Evolutionary conservation across 208 protist genomes (phyloP), one percentile per base, ranked within the genome.

Genomic region (Sergeia podlipaevii): DNA sequence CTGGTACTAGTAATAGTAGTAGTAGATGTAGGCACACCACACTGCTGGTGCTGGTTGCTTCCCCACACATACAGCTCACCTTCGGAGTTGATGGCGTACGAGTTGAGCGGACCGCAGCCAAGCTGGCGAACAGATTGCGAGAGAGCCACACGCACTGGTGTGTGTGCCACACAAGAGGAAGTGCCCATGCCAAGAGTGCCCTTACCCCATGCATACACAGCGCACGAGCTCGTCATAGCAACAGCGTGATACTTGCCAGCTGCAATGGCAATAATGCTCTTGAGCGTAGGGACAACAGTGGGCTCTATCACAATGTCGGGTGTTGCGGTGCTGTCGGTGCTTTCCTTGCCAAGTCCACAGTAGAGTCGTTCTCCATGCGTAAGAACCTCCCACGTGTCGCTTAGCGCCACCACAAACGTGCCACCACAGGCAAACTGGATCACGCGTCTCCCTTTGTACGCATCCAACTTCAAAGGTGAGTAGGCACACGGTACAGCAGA

Each of bases 41-140:
- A 90, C 46, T 91, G 74, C 17, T 69, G 43, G 26, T 76, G 56
- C 24, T 53, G 33, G 53, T 87, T 91, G 27, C 54, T 37, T 20
- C 82, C 86, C 83, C 86, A 93, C 48, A 89, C 82, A 60, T 65
- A 91, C 10, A 93, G 65, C 39, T 75, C 71, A 8, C 75, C 77
- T 37, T 74, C 62, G 21, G 72, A 63, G 29, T 52, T 83, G 39
- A 93, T 80, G n/a, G 70, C 73, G 50, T 77, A 91, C 17, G 71
- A 76, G 54, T 82, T 89, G 20, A 65, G 27, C 37, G 75, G 68
- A 5, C 86, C 81, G 58, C 82, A 90, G 27, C 76, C 78, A 20
- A 93, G 49, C 33, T 71, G 59, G 7, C 70, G 71, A n/a, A 88
- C 67, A 28, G 28, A 49, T 33, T 76, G 64, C 17, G 71, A 64